These are phyloP conservation scores for Apiospora kogelbergensis DNA, from an alignment of 2,329 filamentous ascomycete genomes.

Conservation along the genomic window DNA sequence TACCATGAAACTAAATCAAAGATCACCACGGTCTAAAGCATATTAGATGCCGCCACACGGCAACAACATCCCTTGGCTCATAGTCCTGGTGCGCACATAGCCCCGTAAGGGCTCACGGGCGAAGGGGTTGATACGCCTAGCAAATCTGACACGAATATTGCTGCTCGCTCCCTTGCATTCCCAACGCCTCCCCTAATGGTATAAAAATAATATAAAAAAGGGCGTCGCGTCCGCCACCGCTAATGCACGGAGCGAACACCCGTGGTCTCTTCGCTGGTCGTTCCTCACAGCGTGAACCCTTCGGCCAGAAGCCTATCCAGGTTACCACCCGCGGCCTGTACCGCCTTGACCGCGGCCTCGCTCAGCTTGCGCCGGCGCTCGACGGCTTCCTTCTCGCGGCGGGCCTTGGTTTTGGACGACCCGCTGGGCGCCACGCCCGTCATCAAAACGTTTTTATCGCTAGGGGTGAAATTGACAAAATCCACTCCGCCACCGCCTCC, in stretches of 20 bases:
- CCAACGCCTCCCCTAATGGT: background rate
- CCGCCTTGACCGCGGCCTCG: slow-evolving; percentile 67
- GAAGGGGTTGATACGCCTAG: background rate
- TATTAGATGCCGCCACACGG: background rate
- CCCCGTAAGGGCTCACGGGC: background rate
- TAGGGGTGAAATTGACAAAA: slow-evolving; percentile 90
- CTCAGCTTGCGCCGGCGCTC: slow-evolving; percentile 71
- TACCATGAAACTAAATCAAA: background rate
- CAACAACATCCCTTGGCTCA: background rate
- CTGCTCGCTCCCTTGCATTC: background rate
- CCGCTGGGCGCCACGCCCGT: slow-evolving; percentile 90
- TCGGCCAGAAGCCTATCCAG: slow-evolving; percentile 52
- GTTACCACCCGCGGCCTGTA: slow-evolving; percentile 71
- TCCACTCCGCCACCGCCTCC: slow-evolving; percentile 38
- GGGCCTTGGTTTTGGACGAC: slow-evolving; percentile 90
- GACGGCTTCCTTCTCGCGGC: slow-evolving; percentile 81
- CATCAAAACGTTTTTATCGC: slow-evolving; percentile 76
- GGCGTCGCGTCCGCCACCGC: background rate
- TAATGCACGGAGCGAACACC: background rate
- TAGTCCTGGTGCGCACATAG: background rate
- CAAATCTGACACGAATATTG: background rate
- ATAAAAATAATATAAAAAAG: background rate
- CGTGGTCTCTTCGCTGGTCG: background rate
- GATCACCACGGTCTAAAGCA: background rate
- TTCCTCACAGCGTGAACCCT: slow-evolving; percentile 34